phyloP scores from a whole-genome alignment of 345 rosid species.

The Salix koriyanagi region DNA sequence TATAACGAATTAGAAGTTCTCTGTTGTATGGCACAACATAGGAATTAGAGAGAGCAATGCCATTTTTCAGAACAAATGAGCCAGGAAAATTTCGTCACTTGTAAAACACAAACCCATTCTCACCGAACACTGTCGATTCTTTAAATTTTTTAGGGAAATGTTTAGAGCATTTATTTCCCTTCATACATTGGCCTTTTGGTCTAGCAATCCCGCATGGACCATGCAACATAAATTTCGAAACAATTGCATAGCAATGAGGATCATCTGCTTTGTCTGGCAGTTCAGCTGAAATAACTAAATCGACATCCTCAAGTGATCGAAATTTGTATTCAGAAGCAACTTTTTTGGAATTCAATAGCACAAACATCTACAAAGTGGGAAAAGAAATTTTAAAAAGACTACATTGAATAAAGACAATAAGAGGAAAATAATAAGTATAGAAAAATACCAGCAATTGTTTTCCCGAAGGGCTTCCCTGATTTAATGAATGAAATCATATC shows the following conservation, averaged over 20 bases:
- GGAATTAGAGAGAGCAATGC: not conserved
- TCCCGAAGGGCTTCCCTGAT: not conserved
- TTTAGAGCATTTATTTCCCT: too few relatives aligned
- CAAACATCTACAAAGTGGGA: not conserved
- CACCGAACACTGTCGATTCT: not conserved
- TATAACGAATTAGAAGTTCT: not conserved
- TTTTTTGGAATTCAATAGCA: not conserved
- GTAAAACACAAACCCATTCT: not conserved
- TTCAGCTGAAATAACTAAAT: too few relatives aligned
- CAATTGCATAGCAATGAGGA: too few relatives aligned
- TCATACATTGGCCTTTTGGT: too few relatives aligned
- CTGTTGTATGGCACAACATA: not conserved
- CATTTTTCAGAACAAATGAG: not conserved
- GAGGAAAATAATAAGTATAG: not conserved
- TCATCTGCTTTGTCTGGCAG: too few relatives aligned
- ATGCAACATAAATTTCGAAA: too few relatives aligned
- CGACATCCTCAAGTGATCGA: not conserved
- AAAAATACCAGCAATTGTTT: not conserved
- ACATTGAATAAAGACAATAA: not conserved
- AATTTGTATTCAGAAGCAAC: not conserved
- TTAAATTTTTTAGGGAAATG: too few relatives aligned
- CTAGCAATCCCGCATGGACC: too few relatives aligned
- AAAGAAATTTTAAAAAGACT: not conserved
- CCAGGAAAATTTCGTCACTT: not conserved
- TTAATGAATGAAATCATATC: not conserved